Conservation (phyloP, 108 stramenopile species). For the Cylindrotheca fusiformis region DNA sequence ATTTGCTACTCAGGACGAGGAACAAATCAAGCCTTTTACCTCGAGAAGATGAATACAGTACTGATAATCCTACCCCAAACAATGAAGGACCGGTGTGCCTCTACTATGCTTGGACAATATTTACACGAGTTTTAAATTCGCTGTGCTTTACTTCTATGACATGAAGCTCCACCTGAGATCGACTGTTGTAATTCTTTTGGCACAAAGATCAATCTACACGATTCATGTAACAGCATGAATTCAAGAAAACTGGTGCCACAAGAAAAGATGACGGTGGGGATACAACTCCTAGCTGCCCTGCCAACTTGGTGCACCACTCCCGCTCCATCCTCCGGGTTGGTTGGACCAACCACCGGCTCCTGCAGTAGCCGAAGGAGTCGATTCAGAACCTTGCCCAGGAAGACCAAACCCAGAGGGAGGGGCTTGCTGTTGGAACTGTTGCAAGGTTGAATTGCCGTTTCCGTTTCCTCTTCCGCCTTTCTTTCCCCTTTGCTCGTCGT, state of each 20-base stretch:
- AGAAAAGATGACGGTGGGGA: neutral
- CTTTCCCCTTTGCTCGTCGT: conserved; percentile 57
- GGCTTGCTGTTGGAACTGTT: conserved; percentile 58
- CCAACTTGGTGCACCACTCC: conserved; percentile 42
- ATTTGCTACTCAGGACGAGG: too few relatives aligned
- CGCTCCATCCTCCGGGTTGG: conserved; percentile 42
- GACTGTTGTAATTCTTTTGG: too few relatives aligned
- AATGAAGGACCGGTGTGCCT: too few relatives aligned
- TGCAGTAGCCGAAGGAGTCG: conserved; percentile 33
- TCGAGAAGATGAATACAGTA: too few relatives aligned
- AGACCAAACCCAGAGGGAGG: conserved; percentile 61
- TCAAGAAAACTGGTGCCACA: neutral
- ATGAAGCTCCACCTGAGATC: too few relatives aligned
- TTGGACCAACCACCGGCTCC: conserved; percentile 53
- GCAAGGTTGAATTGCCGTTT: conserved; percentile 41
- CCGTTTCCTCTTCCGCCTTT: conserved; percentile 49
- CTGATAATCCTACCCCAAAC: too few relatives aligned
- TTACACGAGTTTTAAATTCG: too few relatives aligned
- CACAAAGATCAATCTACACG: too few relatives aligned
- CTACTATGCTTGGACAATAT: too few relatives aligned
- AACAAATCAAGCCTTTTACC: too few relatives aligned
- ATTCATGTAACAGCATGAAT: neutral
- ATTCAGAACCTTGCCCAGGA: conserved; percentile 39
- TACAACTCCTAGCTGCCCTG: too few relatives aligned
- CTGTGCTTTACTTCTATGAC: too few relatives aligned